phyloP scores from a whole-genome alignment of 2,329 filamentous ascomycete genomes.

The Phialophora tarda region DNA sequence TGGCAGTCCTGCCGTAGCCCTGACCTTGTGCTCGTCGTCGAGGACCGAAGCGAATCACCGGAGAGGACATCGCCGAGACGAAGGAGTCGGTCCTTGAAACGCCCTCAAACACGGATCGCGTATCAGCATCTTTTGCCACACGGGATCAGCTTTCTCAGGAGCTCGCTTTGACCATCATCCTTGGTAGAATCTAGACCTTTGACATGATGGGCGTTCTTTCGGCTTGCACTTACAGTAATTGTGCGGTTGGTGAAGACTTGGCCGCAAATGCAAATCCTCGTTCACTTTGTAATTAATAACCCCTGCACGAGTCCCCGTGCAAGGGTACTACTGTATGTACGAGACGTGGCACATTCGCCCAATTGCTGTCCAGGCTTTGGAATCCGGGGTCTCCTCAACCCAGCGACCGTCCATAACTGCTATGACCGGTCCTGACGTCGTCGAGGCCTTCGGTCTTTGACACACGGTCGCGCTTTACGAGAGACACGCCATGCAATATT shows the following conservation, averaged over 20 bases:
- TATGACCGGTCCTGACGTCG: too few relatives aligned
- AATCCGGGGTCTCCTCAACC: too few relatives aligned
- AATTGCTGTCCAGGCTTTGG: too few relatives aligned
- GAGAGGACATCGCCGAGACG: neutral
- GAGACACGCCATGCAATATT: too few relatives aligned
- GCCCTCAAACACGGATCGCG: neutral
- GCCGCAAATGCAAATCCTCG: neutral
- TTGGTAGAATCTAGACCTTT: neutral
- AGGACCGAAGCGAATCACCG: neutral
- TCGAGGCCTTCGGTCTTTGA: too few relatives aligned
- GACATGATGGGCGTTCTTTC: neutral
- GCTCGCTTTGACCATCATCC: neutral
- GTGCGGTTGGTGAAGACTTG: neutral
- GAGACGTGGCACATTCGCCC: too few relatives aligned
- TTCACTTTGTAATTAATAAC: neutral
- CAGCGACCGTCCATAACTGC: too few relatives aligned
- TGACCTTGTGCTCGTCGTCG: neutral
- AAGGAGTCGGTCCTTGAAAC: constrained; percentile 4
- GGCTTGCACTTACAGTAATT: neutral
- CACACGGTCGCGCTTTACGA: too few relatives aligned
- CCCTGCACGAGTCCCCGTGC: neutral
- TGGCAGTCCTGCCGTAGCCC: neutral
- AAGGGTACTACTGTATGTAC: too few relatives aligned
- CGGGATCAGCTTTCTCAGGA: neutral
- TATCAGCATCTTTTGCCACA: constrained; percentile 3